Base-by-base conservation (phyloP, 371 early-diverging fungal species). In the Zopfochytrium polystomum region DNA sequence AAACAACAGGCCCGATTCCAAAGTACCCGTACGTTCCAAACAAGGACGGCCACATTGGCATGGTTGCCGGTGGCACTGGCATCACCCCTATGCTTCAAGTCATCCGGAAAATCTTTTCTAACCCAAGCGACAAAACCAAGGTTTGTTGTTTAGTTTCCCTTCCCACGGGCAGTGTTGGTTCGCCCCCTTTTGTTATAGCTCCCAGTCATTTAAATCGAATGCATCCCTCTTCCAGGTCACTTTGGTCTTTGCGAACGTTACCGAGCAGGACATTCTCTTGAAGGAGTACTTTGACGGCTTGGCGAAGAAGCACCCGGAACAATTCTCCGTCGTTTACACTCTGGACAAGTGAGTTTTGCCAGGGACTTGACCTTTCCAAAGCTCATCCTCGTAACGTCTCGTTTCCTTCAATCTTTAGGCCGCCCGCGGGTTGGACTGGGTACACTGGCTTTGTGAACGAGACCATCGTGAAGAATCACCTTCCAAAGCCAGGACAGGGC, bases 41-140 rank as follows among this genome's bases (percentile, higher is more conserved):
- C 69, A 82, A 85, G 62, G 82, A 85, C 55, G 77, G 85, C 58
- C 74, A 91, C 63, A 81, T 96, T 26, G 94, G 89, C 38, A 80
- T 99, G 88, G 81, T 89, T 56, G 84, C 85, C 27, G 95, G 96
- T 58, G 98, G 99, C 35, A 88, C 97, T 23, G 72, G 96, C 52
- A 90, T 96, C 67, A 95, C 97, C 0, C 97, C 97, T 48, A 96
- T 95, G 96, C 79, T 89, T 60, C 95, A 94, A 69, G 80, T 88
- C 73, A 70, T 78, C 38, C 63, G 75, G 30, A 87, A 89, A 34
- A 80, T 96, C 45, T 71, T 88, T 63, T 82, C 81, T 63, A 89
- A 96, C 73, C 93, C 95, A 20, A 71, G 78, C 27, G 95, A 96
- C 72, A 89, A 85, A 71, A 95, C 96, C 54, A 76, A 81, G 56